Percentiles rank a stretch among this genome's conserved stretches.
These are phyloP conservation scores for Naganishia randhawae DNA, from an alignment of 768 basidiomycete species.

Conservation along the genomic window DNA sequence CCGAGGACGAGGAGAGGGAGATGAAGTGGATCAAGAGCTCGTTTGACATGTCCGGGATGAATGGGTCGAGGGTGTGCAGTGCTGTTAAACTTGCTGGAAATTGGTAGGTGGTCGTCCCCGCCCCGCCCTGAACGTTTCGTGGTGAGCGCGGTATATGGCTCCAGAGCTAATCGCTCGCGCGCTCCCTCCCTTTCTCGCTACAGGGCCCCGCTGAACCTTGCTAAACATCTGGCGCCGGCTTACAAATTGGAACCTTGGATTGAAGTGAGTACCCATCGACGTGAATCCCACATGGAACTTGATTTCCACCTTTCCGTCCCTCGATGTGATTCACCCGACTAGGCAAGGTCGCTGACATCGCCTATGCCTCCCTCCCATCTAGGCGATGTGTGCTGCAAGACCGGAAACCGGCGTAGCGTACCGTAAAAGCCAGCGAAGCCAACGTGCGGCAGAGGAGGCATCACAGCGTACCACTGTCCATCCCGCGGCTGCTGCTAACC, in stretches of 20 bases:
- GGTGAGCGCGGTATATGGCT: not conserved
- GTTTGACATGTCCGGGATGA: constrained; percentile 72
- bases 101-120: constrained; percentile 62
- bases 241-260: constrained; percentile 60
- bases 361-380: constrained; percentile 53
- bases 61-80: constrained; percentile 61
- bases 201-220: constrained; percentile 54
- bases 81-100: constrained; percentile 81
- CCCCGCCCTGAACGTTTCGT: constrained; percentile 22
- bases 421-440: constrained; percentile 61
- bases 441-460: constrained; percentile 44
- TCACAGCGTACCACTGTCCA: constrained; percentile 20
- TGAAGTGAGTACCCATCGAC: constrained; percentile 37
- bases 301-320: not conserved
- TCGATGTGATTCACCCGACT: not conserved
- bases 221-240: constrained; percentile 63
- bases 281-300: not conserved
- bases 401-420: constrained; percentile 78
- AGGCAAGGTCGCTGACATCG: not conserved
- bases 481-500: not conserved
- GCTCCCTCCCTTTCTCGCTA: not conserved
- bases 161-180: constrained; percentile 15
- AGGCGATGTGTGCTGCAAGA: constrained; percentile 63
- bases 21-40: constrained; percentile 73
- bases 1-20: constrained; percentile 73